Conservation (phyloP, 805 yeast genomes). For the Nakazawaea ernobii region DNA sequence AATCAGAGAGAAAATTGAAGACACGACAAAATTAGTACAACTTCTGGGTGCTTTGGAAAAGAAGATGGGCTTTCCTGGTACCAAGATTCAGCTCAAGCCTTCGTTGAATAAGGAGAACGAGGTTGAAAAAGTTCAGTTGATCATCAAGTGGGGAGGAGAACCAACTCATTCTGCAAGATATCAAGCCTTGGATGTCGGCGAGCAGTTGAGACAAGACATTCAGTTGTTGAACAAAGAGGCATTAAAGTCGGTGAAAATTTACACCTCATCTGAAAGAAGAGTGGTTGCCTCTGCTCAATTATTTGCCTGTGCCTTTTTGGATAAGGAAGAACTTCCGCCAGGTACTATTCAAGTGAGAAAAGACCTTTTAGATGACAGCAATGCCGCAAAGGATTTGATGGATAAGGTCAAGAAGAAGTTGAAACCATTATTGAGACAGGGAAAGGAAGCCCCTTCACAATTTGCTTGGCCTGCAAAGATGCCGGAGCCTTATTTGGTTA, state of each 20-base stretch:
- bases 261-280: conserved; percentile 90
- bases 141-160: conserved; percentile 98
- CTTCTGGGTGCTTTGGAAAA: conserved; percentile 80
- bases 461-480: conserved; percentile 98
- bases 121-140: conserved; percentile 93
- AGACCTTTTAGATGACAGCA: conserved; percentile 90
- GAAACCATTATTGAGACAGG: conserved; percentile 90
- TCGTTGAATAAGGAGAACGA: conserved; percentile 57
- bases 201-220: conserved; percentile 88
- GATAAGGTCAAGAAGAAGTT: conserved; percentile 95
- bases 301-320: conserved; percentile 71
- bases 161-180: conserved; percentile 96
- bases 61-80: conserved; percentile 89
- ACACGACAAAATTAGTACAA: conserved; percentile 66
- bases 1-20: conserved; percentile 73
- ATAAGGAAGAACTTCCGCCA: conserved; percentile 64
- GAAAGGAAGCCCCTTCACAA: conserved; percentile 94
- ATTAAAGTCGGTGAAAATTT: conserved; percentile 78
- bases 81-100: conserved; percentile 94
- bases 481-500: conserved; percentile 95
- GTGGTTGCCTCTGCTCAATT: conserved; percentile 89
- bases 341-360: conserved; percentile 79
- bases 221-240: conserved; percentile 80
- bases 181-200: conserved; percentile 94
- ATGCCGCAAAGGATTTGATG: conserved; percentile 97